Evolutionary conservation across 371 early-diverging fungal genomes (phyloP).

Genomic region (Nematocida sp.): DNA sequence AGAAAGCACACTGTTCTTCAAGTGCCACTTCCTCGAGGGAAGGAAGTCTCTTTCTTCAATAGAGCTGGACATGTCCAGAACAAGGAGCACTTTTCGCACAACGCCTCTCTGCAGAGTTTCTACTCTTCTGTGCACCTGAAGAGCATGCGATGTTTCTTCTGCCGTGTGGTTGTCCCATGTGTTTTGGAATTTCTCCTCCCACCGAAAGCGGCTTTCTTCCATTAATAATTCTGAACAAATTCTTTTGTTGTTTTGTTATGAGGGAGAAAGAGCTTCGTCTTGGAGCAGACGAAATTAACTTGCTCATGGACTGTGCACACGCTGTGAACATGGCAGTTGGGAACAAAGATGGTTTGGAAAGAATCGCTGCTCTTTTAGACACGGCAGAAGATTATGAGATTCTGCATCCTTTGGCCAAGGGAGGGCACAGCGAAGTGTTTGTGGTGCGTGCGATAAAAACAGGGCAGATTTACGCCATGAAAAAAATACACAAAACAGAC

Average conservation of each 20-base stretch:
- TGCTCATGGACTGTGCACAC: conserved; percentile 34
- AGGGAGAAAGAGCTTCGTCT: conserved; percentile 21
- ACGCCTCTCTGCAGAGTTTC: conserved; percentile 40
- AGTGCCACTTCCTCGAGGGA: conserved; percentile 28
- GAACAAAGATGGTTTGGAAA: background rate
- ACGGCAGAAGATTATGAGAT: conserved; percentile 71
- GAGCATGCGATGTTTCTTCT: background rate
- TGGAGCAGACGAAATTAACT: background rate
- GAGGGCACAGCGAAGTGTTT: conserved; percentile 77
- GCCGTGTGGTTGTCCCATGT: conserved; percentile 21
- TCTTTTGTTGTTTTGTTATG: conserved; percentile 53
- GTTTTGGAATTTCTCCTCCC: conserved; percentile 46
- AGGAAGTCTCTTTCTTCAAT: conserved; percentile 45
- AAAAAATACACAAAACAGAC: conserved; percentile 72
- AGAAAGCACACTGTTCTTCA: conserved; percentile 9
- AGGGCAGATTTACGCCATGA: conserved; percentile 81
- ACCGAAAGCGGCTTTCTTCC: conserved; percentile 25
- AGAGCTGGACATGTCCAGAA: conserved; percentile 32
- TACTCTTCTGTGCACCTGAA: conserved; percentile 21
- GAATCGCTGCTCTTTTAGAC: background rate
- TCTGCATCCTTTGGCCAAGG: conserved; percentile 75
- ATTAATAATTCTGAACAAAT: conserved; percentile 8
- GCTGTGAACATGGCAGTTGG: background rate
- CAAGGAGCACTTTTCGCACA: conserved; percentile 22
- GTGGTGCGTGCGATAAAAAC: conserved; percentile 68